Conservation (phyloP, 495 filamentous ascomycete genomes). For the Delitschia confertaspora region DNA sequence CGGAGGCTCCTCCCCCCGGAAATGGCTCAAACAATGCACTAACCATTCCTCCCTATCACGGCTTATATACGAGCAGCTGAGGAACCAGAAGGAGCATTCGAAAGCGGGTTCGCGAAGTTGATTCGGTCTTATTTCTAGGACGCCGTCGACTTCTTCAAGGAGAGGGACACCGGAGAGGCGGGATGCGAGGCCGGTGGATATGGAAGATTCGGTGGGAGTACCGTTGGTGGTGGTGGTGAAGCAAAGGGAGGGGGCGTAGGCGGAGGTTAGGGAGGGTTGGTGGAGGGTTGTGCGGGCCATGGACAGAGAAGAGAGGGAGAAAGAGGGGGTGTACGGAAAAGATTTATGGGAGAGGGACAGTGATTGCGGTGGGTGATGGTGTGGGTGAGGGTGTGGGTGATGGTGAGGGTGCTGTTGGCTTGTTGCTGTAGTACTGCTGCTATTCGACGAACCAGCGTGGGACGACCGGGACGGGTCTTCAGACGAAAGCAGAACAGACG, state of each 20-base stretch:
- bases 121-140: constrained; percentile 16
- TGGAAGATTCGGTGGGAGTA: constrained; percentile 25
- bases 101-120: constrained; percentile 8
- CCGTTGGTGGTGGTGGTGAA: constrained; percentile 14
- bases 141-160: constrained; percentile 23
- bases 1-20: constrained; percentile 27
- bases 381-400: constrained; percentile 5
- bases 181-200: constrained; percentile 18
- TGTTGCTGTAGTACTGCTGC: no score
- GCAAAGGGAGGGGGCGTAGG: constrained; percentile 22
- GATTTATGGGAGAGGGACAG: constrained; percentile 10
- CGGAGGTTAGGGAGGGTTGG: constrained; percentile 18
- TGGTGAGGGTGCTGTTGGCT: no score
- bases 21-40: constrained; percentile 22
- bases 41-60: constrained; percentile 21
- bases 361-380: not conserved
- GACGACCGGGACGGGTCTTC: not conserved
- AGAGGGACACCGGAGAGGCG: constrained; percentile 20
- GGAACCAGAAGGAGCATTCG: constrained; percentile 28
- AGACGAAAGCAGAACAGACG: not conserved
- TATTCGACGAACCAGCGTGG: constrained; percentile 2
- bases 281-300: constrained; percentile 26
- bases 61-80: constrained; percentile 23
- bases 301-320: no score
- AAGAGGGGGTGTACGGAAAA: no score